These are phyloP conservation scores for Penicillium canariense DNA, from an alignment of 495 filamentous ascomycete genomes.

Conservation along the genomic window DNA sequence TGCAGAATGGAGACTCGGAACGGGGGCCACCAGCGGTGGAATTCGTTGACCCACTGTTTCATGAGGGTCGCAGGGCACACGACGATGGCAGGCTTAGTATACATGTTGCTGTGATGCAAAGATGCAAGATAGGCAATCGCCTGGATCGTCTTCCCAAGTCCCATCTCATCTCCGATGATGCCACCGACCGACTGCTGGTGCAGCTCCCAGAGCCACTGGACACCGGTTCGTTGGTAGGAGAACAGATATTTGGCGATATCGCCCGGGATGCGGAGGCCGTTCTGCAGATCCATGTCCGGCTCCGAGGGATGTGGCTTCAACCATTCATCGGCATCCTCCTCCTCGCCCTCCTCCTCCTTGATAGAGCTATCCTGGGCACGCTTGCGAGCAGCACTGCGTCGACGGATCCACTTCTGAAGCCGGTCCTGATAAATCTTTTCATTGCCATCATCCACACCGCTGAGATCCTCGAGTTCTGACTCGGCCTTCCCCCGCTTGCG, in stretches of 20 bases:
- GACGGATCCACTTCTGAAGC: constrained; percentile 68
- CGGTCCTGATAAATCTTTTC: constrained; percentile 79
- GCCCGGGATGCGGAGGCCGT: constrained; percentile 78
- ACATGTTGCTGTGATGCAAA: constrained; percentile 81
- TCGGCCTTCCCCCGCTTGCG: constrained; percentile 40
- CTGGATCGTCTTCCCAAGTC: constrained; percentile 93
- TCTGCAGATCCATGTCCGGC: constrained; percentile 67
- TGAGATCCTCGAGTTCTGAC: constrained; percentile 63
- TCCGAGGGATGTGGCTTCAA: constrained; percentile 78
- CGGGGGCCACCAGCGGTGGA: constrained; percentile 96
- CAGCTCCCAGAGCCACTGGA: constrained; percentile 95
- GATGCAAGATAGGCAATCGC: constrained; percentile 87
- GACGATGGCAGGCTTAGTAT: constrained; percentile 80
- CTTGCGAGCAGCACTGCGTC: constrained; percentile 63
- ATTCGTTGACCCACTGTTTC: constrained; percentile 97
- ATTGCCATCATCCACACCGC: constrained; percentile 85
- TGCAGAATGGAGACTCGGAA: constrained; percentile 92
- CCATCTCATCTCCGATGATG: constrained; percentile 98
- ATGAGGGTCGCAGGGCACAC: constrained; percentile 92
- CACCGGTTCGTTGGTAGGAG: constrained; percentile 92
- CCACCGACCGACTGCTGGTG: constrained; percentile 86
- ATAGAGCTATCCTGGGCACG: constrained; percentile 33
- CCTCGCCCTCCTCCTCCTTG: constrained; percentile 24
- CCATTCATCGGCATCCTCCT: constrained; percentile 64
- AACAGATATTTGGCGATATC: constrained; percentile 89